Evolutionary conservation across 208 protist genomes (phyloP).

Genomic region (Spongospora subterranea): DNA sequence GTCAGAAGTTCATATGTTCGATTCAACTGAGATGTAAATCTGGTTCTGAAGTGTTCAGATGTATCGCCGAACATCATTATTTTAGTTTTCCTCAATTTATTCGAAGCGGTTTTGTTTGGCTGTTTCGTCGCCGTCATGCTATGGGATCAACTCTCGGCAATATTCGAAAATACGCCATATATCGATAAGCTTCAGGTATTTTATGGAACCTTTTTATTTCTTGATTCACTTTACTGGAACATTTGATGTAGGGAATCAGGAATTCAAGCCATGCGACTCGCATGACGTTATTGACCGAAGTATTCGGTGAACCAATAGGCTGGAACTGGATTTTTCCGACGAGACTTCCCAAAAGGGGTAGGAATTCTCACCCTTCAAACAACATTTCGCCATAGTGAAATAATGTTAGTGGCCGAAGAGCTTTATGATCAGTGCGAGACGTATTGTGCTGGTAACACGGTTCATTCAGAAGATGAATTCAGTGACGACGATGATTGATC

Average conservation of each 20-base stretch:
- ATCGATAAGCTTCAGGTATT: slow-evolving; percentile 43
- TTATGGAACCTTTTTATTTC: background rate
- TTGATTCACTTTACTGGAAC: background rate
- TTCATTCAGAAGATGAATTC: background rate
- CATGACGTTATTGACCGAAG: slow-evolving; percentile 51
- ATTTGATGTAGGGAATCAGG: background rate
- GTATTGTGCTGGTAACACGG: background rate
- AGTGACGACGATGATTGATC: slow-evolving; percentile 28
- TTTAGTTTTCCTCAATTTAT: background rate
- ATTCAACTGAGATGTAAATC: background rate
- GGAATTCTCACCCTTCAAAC: background rate
- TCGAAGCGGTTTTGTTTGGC: slow-evolving; percentile 50
- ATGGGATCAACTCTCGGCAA: slow-evolving; percentile 29
- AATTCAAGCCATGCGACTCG: background rate
- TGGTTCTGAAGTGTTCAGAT: background rate
- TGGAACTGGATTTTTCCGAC: slow-evolving; percentile 23
- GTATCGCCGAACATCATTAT: background rate
- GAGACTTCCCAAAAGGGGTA: background rate
- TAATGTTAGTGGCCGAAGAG: slow-evolving; percentile 1
- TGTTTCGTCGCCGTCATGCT: slow-evolving; percentile 49
- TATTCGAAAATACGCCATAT: slow-evolving; percentile 40
- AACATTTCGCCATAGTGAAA: background rate
- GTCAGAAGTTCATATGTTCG: background rate
- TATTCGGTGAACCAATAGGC: slow-evolving; percentile 2
- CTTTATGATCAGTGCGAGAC: slow-evolving; percentile 6